Base-by-base conservation (phyloP, 2,329 filamentous ascomycete genomes). In the Diaporthe ilicicola region DNA sequence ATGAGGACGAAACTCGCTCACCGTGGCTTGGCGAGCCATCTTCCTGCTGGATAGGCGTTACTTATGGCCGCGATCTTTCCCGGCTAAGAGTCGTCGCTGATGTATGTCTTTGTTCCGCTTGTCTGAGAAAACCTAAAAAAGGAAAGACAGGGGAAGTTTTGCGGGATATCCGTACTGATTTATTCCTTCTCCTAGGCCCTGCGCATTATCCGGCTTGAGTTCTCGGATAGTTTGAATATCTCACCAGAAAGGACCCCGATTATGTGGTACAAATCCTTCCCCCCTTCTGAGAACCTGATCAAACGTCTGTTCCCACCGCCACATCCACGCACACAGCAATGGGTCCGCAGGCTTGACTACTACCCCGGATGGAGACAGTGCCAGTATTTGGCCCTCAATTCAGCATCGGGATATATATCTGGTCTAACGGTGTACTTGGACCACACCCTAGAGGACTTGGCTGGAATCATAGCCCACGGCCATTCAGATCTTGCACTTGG, bases 321-420 rank as follows among this genome's bases (percentile, higher is more conserved):
- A 42, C 37, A 42, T 27, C 8, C 42, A 42, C 15, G 7, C 12
- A 27, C 13, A 42, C 22, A 29, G 34, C 2, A 39, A 29, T 51
- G 55, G 55, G 55, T 59, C 29, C 50, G 44, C 34, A n/a, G 9
- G 29, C 29, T 66, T 10, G 46, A 66, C 17, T 66, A 66, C 34
- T 66, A 54, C 46, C 48, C 22, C 9, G 32, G 48, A 50, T 53
- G 62, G 62, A 66, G 46, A 37, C 62, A 66, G 29, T 66, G 62
- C 32, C 62, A 66, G 44, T 66, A 66, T 53, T n/a, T 65, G 17
- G 46, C 46, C 17, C 61, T 65, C 29, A 27, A 13, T 19, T 29
- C 46, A 51, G 32, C 29, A 12, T 65, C 61, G 19, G 61, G 46
- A 27, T 65, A 65, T 17, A 24, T 32, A 27, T 37, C 61, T 42